Conservation (phyloP, 2,329 filamentous ascomycete species). For the Calonectria pauciramosa region DNA sequence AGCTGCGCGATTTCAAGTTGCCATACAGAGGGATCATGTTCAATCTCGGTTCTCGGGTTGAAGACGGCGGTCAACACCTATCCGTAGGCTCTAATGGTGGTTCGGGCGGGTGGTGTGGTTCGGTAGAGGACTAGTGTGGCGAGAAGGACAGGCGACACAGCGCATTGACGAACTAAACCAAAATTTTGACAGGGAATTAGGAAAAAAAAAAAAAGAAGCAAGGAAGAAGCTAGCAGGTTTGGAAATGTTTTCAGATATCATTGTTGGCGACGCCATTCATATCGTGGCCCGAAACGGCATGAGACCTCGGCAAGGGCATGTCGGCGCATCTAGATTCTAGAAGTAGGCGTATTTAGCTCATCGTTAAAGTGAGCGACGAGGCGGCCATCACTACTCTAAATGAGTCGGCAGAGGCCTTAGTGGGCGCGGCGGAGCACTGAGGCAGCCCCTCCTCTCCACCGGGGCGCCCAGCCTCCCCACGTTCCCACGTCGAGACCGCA, state of each 20-base stretch:
- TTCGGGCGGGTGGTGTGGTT: not conserved
- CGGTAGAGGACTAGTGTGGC: constrained; percentile 8
- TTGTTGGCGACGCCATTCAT: not conserved
- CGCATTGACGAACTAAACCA: constrained; percentile 3
- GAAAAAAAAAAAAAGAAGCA: not conserved
- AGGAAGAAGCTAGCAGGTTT: not conserved
- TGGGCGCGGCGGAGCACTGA: constrained; percentile 19
- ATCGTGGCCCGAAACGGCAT: not conserved
- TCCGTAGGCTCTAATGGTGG: not conserved
- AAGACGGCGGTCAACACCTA: not conserved
- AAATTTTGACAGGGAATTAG: not conserved
- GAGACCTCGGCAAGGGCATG: not conserved
- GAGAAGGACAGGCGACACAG: not conserved
- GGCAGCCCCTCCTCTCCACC: constrained; percentile 28
- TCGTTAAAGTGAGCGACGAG: constrained; percentile 26
- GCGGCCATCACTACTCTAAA: constrained; percentile 18
- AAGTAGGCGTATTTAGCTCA: constrained; percentile 22
- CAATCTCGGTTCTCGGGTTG: not conserved
- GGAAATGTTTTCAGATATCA: not conserved
- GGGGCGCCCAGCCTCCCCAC: constrained; percentile 34
- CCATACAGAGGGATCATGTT: not conserved
- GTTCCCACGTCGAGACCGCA: constrained; percentile 22
- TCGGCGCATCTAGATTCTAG: not conserved
- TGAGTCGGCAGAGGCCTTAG: constrained; percentile 2
- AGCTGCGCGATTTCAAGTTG: not conserved